Evolutionary conservation across 352 stramenopile species (phyloP).

Genomic region (Phytophthora palmivora): DNA sequence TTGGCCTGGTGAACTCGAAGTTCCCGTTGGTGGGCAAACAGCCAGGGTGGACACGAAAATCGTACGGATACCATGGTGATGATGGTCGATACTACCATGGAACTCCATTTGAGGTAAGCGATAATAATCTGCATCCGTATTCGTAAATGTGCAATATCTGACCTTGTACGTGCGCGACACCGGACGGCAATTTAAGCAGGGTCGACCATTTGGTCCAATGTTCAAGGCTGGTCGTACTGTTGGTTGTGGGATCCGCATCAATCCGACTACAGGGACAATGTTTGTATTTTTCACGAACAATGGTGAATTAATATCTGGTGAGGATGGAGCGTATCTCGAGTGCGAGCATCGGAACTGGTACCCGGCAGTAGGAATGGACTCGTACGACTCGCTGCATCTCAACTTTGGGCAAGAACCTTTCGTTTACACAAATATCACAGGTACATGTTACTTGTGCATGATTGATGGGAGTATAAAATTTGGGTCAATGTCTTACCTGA

Average conservation of each 20-base stretch:
- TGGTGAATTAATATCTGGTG: slow-evolving; percentile 57
- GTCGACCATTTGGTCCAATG: slow-evolving; percentile 36
- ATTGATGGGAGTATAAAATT: no score
- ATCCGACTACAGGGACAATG: slow-evolving; percentile 18
- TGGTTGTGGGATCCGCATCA: slow-evolving; percentile 44
- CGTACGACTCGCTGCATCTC: slow-evolving; percentile 74
- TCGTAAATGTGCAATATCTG: no score
- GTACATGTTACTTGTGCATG: no score
- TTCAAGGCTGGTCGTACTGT: slow-evolving; percentile 41
- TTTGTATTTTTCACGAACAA: slow-evolving; percentile 83
- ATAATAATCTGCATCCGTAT: neutral
- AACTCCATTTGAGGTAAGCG: slow-evolving; percentile 46
- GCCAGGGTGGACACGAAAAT: slow-evolving; percentile 70
- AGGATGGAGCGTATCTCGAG: slow-evolving; percentile 40
- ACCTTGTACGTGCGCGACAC: neutral
- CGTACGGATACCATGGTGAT: slow-evolving; percentile 83
- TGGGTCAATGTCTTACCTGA: no score
- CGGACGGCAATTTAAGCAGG: slow-evolving; percentile 31
- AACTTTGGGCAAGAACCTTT: slow-evolving; percentile 90
- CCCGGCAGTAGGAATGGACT: slow-evolving; percentile 87
- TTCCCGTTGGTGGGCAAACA: slow-evolving; percentile 75
- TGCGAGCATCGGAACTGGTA: slow-evolving; percentile 71
- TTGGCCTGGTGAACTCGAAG: slow-evolving; percentile 57
- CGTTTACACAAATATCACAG: slow-evolving; percentile 30
- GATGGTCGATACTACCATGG: slow-evolving; percentile 75